Base-by-base conservation (phyloP, 768 basidiomycete species). In the Tulasnella sp. region DNA sequence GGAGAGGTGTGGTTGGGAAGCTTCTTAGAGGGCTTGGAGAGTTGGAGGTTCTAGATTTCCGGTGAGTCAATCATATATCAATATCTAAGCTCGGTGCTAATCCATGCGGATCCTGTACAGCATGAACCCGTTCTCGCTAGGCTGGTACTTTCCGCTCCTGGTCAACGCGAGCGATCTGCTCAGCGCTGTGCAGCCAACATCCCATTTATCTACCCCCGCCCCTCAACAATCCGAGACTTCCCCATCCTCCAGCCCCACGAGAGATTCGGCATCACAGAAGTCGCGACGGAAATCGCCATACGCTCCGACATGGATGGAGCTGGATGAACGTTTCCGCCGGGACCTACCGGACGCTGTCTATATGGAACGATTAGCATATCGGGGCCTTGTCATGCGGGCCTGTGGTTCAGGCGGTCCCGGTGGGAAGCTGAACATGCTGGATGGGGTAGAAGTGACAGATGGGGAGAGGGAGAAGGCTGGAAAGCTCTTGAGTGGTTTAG, bases 41-140 rank as follows among this genome's bases (percentile, higher is more conserved):
- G 64, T 77, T 90, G 65, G 91, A 96, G 75, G 83, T 88, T 81
- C 69, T 93, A 43, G 94, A 98, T 73, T 81, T 96, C 70, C 79
- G 94, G 94, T 86, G 68, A 70, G 82, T 43, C 12, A 12, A 59
- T 58, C 24, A 45, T 43, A 42, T 17, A 58, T 43, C n/a, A n/a
- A n/a, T n/a, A n/a, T 43, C 10, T 17, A 31, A 17, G 48, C 53
- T 8, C 24, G 25, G 11, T 59, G 31, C 58, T 21, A n/a, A 12
- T 41, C 24, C 53, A 19, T 15, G 12, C 38, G 29, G 21, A 25
- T 45, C 5, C 46, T 60, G 27, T 60, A 49, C 65, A 80, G 84
- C 71, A 96, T 97, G 92, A 99, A 99, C 68, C 93, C 96, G 55
- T 91, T 87, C 65, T 97, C 93, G 19, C 82, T 97, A 10, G 89